A percentile compares a stretch with the other conserved stretches of the same genome.
phyloP scores from a whole-genome alignment of 305 asterid species.

The Petunia hybrid region DNA sequence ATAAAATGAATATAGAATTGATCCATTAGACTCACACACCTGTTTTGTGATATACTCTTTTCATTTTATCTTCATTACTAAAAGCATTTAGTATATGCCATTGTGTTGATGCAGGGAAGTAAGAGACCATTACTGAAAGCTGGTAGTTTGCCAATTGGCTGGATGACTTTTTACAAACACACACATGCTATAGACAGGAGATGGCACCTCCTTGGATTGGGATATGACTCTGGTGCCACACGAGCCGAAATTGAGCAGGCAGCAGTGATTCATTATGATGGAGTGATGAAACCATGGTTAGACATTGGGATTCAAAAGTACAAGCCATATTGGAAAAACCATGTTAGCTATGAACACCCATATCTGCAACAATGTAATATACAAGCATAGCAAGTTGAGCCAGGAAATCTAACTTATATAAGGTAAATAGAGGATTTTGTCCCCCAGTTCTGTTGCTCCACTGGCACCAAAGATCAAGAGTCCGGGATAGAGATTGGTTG shows the following conservation, averaged over 20 bases:
- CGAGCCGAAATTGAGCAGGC: constrained; percentile 61
- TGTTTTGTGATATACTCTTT: constrained; percentile 10
- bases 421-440: too few species aligned
- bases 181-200: constrained; percentile 62
- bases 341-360: constrained; percentile 75
- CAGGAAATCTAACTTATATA: neutral
- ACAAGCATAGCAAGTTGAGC: constrained; percentile 48
- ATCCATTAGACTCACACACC: neutral
- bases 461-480: too few species aligned
- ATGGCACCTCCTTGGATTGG: constrained; percentile 88
- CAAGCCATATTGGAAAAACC: constrained; percentile 71
- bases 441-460: too few species aligned
- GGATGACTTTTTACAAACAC: constrained; percentile 78
- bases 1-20: neutral
- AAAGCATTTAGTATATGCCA: neutral
- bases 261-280: constrained; percentile 84
- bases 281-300: constrained; percentile 88
- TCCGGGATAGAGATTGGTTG: too few species aligned
- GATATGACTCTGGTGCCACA: constrained; percentile 62
- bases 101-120: constrained; percentile 61
- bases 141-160: constrained; percentile 90
- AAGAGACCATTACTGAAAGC: constrained; percentile 60
- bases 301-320: constrained; percentile 79
- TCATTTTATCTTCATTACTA: neutral
- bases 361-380: constrained; percentile 82